Evolutionary conservation across 345 rosid species (phyloP), one percentile per base, ranked within the genome.

Genomic region (Erodium maritimum): DNA sequence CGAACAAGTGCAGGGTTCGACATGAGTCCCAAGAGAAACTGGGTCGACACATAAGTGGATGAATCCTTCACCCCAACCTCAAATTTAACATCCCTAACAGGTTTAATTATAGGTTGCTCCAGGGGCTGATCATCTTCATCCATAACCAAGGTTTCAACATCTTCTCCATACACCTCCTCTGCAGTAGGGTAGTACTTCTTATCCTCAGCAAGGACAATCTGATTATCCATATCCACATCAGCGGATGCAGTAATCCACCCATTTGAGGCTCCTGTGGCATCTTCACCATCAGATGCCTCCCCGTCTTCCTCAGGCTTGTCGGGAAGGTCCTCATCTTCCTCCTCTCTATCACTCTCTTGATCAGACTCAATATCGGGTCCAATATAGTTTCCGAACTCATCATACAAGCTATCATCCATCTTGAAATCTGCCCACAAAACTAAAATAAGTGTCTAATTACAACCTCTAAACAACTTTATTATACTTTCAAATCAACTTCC

Each of bases 341-440:
- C 85, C 58, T 87, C 95, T 1, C 67, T 78, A 16, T 82, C 96
- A 57, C 86, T 85, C 56, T 87, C 99, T 51, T 52, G 73, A 75
- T 89, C 99, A 0, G 97, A 93, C 79, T 93, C 97, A 17, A 93
- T 83, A 67, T 87, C 97, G 0, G 99, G 99, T 29, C 99, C 97
- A 59, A 93, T 87, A 52, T 93, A 93, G 85, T 93, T 93, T 22
- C 99, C 99, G 57, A 93, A 93, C 82, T 93, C 96, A 67, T 93
- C 96, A 53, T 93, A 93, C 60, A 93, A 75, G 76, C 86, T 93
- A 71, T 89, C 96, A 62, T 93, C 99, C 99, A 89, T 89, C 24
- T 53, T 63, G 3, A 7, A 25, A 25, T 25, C 33, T 25, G 33
- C 33, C 3, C 33, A 25, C 33, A 2, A 25, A 2, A 25, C 33